Evolutionary conservation across 768 basidiomycete genomes (phyloP).

Genomic region (Agaricus sinodeliciosus): DNA sequence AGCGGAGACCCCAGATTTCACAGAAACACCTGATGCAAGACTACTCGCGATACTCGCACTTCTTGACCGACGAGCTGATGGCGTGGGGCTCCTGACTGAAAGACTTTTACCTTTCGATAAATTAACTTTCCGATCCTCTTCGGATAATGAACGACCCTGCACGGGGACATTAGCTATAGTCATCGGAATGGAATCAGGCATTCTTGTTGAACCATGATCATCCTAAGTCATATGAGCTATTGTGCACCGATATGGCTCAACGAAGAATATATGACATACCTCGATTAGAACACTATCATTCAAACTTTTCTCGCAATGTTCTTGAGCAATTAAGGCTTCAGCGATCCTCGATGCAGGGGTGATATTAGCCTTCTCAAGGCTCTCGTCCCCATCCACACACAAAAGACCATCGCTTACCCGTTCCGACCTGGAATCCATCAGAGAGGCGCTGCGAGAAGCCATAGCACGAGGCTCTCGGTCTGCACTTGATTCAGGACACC

Average conservation of each 20-base stretch:
- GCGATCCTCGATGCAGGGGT: not conserved
- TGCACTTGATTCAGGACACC: not conserved
- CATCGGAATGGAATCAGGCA: not conserved
- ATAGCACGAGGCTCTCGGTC: not conserved
- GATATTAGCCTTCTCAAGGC: not conserved
- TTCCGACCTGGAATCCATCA: conserved; percentile 4
- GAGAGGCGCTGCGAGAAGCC: not conserved
- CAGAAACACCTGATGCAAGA: conserved; percentile 2
- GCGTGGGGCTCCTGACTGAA: not conserved
- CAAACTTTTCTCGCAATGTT: not conserved
- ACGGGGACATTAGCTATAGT: not conserved
- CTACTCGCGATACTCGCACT: conserved; percentile 3
- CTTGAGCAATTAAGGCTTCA: not conserved
- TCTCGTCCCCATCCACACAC: not conserved
- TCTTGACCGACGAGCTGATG: not conserved
- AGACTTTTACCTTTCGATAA: not conserved
- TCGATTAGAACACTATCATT: not conserved
- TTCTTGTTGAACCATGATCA: not conserved
- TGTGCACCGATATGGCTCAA: not conserved
- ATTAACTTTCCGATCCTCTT: not conserved
- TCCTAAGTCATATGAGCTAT: not conserved
- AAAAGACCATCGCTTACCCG: not conserved
- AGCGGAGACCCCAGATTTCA: conserved; percentile 2
- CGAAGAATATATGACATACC: not conserved
- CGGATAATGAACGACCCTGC: not conserved